Evolutionary conservation across 495 filamentous ascomycete species (phyloP).

Genomic region (Neurospora sp.): DNA sequence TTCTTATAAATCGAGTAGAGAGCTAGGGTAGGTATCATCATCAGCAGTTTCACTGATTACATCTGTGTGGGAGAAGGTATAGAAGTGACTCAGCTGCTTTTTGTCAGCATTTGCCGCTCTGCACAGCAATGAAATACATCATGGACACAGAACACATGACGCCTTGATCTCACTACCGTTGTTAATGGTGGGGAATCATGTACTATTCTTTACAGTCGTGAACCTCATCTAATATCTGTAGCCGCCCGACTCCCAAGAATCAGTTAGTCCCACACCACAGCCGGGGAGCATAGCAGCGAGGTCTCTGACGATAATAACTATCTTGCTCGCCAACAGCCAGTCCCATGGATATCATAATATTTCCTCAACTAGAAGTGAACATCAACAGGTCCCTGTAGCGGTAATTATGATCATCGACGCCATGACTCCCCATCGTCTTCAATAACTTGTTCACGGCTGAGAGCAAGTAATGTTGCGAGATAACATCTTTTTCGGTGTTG

Average conservation of each 20-base stretch:
- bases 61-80: background rate
- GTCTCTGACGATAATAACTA: background rate
- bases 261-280: background rate
- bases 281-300: background rate
- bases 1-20: background rate
- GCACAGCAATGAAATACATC: background rate
- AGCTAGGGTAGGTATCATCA: background rate
- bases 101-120: background rate
- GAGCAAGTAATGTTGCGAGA: background rate
- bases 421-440: background rate
- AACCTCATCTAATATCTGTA: background rate
- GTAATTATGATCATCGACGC: background rate
- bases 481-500: background rate
- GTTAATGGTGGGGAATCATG: background rate
- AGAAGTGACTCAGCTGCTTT: background rate
- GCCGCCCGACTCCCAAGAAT: background rate
- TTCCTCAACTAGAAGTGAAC: background rate
- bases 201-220: background rate
- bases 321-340: background rate
- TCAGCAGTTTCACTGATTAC: background rate
- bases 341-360: background rate
- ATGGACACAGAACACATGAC: background rate
- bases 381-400: background rate
- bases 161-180: background rate
- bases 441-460: background rate